phyloP scores from a whole-genome alignment of 305 asterid genomes.

The Fraxinus velutina region DNA sequence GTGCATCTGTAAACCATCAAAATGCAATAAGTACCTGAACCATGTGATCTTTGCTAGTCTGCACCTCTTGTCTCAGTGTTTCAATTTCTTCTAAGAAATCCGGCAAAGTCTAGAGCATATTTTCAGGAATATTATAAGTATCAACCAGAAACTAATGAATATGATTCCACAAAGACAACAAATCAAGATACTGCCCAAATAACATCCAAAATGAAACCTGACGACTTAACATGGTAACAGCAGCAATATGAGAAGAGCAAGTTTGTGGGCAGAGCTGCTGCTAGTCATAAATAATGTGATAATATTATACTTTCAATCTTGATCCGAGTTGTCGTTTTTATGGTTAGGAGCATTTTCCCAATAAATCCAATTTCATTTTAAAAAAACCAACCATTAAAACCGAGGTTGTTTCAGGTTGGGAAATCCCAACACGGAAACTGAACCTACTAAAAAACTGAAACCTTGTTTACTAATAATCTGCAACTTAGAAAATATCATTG shows the following conservation, averaged over 20 bases:
- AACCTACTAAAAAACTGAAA: neutral
- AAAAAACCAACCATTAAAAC: neutral
- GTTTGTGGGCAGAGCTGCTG: neutral
- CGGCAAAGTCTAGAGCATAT: slow-evolving; percentile 39
- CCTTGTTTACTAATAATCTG: neutral
- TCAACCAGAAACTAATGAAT: neutral
- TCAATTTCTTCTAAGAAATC: slow-evolving; percentile 58
- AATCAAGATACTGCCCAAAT: neutral
- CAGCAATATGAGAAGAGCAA: neutral
- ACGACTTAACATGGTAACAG: neutral
- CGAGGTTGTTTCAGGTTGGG: neutral
- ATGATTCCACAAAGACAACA: slow-evolving; percentile 17
- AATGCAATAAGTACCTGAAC: slow-evolving; percentile 48
- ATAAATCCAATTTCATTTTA: neutral
- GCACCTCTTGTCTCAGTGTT: slow-evolving; percentile 59
- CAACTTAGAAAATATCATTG: neutral
- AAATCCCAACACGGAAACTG: neutral
- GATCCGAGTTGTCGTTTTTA: neutral
- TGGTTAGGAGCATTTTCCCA: neutral
- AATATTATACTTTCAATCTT: neutral
- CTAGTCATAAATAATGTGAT: neutral
- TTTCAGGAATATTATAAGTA: slow-evolving; percentile 13
- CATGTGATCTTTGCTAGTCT: slow-evolving; percentile 74
- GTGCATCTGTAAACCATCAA: neutral
- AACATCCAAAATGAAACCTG: neutral